Evolutionary conservation across 495 filamentous ascomycete genomes (phyloP), one percentile per base, ranked within the genome.

Genomic region (Xylona heveae): DNA sequence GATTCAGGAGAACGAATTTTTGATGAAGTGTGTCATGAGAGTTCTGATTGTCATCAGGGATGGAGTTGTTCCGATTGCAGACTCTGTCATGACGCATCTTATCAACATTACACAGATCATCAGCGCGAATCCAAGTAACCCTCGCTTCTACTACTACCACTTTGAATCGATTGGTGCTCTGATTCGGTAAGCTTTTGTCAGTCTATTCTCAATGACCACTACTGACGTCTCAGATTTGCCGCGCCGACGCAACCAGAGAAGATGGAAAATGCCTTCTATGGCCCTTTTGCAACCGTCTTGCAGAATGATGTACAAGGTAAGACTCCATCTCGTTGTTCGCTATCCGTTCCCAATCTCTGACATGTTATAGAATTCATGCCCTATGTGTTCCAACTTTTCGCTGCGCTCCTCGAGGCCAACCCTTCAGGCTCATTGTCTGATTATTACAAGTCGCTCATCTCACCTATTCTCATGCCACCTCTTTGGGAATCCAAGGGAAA

Each of bases 11-110:
- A 95, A 99, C 45, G 90, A 99, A 48, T 99, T 93, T 49, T 53
- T 99, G 39, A 94, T 99, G 83, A 74, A 77, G 33, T 95, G 90
- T 50, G 77, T 93, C 18, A 99, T 99, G 90, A 66, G 90, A 32
- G 82, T 95, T 6, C 58, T 99, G 36, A 78, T 95, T 38, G 80
- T 93, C 35, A 74, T 93, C 48, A 77, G 72, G 46, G 85, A 92
- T 13, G 67, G 69, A 28, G 62, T 81, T 9, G 44, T 68, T 18
- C 58, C 68, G n/a, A 61, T 78, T 33, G 61, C 68, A 3, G 80
- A 91, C 40, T 60, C 57, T 42, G 65, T 91, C 10, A 56, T 95
- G 9, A 53, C 64, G 18, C 76, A 85, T 47, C 57, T 95, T 33
- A 68, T 88, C 43, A 74, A 61, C 36, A 92, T 99, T 42, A 92